A percentile compares a stretch with the other conserved stretches of the same genome.
phyloP scores from a whole-genome alignment of 306 rosid species.

The Begonia peltatifolia region DNA sequence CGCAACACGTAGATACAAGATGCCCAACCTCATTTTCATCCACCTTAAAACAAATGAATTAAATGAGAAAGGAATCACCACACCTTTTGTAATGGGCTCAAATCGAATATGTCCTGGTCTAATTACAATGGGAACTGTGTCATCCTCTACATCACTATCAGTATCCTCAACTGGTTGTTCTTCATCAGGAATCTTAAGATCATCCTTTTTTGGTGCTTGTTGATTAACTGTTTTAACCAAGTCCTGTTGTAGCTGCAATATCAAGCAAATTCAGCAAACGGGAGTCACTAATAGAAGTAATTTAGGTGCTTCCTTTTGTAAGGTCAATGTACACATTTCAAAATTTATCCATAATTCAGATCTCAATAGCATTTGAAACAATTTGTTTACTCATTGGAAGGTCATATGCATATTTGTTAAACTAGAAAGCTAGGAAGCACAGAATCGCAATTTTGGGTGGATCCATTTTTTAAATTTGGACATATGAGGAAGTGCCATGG shows the following conservation, averaged over 20 bases:
- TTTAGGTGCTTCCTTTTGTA: constrained; percentile 2
- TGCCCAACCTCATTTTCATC: neutral
- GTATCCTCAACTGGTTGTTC: constrained; percentile 21
- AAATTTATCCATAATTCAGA: too few relatives aligned
- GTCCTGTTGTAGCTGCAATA: constrained; percentile 35
- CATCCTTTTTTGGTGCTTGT: constrained; percentile 22
- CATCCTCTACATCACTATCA: constrained; percentile 42
- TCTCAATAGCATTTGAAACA: too few relatives aligned
- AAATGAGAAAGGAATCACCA: constrained; percentile 5
- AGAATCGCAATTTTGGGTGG: too few relatives aligned
- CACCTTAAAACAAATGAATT: constrained; percentile 2
- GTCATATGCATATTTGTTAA: neutral
- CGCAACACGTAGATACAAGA: neutral
- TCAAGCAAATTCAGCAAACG: constrained; percentile 6
- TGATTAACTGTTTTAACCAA: constrained; percentile 21
- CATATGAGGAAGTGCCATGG: too few relatives aligned
- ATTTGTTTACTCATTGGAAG: neutral
- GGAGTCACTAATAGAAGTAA: neutral
- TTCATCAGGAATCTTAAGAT: constrained; percentile 16
- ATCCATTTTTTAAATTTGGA: too few relatives aligned
- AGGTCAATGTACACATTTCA: neutral
- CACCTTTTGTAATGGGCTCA: constrained; percentile 53
- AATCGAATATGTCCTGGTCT: constrained; percentile 97
- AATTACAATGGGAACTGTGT: constrained; percentile 60
- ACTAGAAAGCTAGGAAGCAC: too few relatives aligned